A percentile compares a stretch with the other conserved stretches of the same genome.
phyloP scores from a whole-genome alignment of 2,329 filamentous ascomycete species.

The Sarocladium strictum region DNA sequence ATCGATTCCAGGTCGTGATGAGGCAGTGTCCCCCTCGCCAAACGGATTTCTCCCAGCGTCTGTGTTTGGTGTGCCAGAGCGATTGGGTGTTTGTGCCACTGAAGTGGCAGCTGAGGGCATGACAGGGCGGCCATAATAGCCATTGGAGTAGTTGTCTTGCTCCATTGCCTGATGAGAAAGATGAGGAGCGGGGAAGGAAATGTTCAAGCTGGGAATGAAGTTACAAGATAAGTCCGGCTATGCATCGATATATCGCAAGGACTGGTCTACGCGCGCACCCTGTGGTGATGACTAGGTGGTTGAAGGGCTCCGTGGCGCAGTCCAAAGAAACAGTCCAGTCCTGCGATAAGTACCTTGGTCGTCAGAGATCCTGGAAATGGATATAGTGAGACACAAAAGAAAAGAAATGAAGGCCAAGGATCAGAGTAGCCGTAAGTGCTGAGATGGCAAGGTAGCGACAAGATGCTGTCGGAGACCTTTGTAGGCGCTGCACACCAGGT shows the following conservation, averaged over 20 bases:
- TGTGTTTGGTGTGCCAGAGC: conserved; percentile 36
- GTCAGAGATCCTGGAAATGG: no score
- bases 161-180: no score
- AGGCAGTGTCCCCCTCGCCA: conserved; percentile 31
- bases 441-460: not conserved
- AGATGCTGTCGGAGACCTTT: not conserved
- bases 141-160: conserved; percentile 19
- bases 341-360: no score
- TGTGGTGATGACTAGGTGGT: no score
- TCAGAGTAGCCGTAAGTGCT: no score
- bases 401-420: no score
- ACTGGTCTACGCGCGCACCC: no score
- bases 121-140: conserved; percentile 21
- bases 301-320: no score
- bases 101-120: conserved; percentile 30
- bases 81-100: conserved; percentile 32
- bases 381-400: no score
- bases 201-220: no score
- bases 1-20: conserved; percentile 22
- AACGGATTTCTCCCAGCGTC: conserved; percentile 34
- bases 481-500: not conserved
- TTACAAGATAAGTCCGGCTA: not conserved
- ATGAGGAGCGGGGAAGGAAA: conserved; percentile 4
- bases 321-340: no score
- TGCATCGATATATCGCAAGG: no score